Conservation (phyloP, 805 yeast species). For the Saccharomycopsis guyanensis region DNA sequence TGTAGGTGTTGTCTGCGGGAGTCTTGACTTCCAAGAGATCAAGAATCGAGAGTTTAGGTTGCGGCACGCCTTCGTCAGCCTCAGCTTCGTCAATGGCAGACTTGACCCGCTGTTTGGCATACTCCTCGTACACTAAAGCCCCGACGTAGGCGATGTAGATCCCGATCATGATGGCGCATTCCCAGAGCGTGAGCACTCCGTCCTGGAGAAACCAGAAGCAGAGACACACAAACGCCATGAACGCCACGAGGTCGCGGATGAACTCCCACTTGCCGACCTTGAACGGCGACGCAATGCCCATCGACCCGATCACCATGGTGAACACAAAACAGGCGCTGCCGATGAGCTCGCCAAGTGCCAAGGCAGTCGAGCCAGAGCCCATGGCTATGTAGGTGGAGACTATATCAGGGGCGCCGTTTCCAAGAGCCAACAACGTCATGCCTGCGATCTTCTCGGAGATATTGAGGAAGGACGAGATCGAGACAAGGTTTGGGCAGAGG, state of each 20-base stretch:
- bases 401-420: slow-evolving; percentile 89
- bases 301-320: slow-evolving; percentile 71
- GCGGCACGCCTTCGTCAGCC: too few relatives aligned
- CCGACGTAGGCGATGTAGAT: slow-evolving; percentile 5
- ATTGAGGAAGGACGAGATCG: slow-evolving; percentile 51
- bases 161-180: slow-evolving; percentile 12
- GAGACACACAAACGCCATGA: slow-evolving; percentile 18
- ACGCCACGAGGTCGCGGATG: slow-evolving; percentile 23
- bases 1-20: too few relatives aligned
- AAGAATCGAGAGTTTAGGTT: too few relatives aligned
- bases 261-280: slow-evolving; percentile 21
- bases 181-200: slow-evolving; percentile 12
- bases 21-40: too few relatives aligned
- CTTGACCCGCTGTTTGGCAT: too few relatives aligned
- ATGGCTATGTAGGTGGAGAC: slow-evolving; percentile 79
- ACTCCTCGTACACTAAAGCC: background rate
- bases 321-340: slow-evolving; percentile 84
- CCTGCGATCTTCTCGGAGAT: slow-evolving; percentile 79
- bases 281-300: slow-evolving; percentile 63
- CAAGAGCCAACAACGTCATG: slow-evolving; percentile 78
- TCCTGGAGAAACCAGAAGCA: slow-evolving; percentile 19
- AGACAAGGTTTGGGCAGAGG: slow-evolving; percentile 68
- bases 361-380: slow-evolving; percentile 54
- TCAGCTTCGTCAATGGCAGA: too few relatives aligned
- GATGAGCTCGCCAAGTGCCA: slow-evolving; percentile 82